Base-by-base conservation (phyloP, 2,329 filamentous ascomycete genomes). In the Chaetothyriales sp. region DNA sequence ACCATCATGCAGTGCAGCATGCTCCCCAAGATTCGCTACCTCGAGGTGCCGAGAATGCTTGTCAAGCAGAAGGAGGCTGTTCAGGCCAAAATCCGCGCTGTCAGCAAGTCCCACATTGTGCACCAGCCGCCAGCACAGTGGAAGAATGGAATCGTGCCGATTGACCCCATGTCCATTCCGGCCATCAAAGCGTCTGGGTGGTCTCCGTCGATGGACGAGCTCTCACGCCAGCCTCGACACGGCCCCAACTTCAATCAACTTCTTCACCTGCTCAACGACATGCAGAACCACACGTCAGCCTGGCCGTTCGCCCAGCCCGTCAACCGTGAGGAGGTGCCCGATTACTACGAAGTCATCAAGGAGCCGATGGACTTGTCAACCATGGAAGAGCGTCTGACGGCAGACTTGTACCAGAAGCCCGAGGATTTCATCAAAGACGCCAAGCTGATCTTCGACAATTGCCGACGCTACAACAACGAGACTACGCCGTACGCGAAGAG, bases 1-100 rank as follows among this genome's bases (percentile, higher is more conserved):
- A 98, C 92, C 0, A 94, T 98, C 56, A 98, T 98, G 92, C 92
- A 98, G 71, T 98, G 92, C 65, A 88, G 85, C 49, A 97, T 98
- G 92, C 77, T 98, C 18, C 90, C 90, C 6, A 86, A 85, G 56
- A 88, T 97, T 51, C 85, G 92, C 48, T 98, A 98, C 68, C 82
- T 98, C 5, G 90, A 98, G 67, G 81, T 83, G 63, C 86, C 88
- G 2, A 84, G 89, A 56, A 94, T 98, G 88, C 77, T 98, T 1
- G 78, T 95, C 47, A 97, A 98, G 72, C 92, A 98, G 67, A 97
- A 95, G 67, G 92, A 95, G 67, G 85, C 84, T 50, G 89, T 97
- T 2, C 84, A 89, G 62, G 89, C 89, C 56, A 98, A 98, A 72
- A 95, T 97, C 58, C 82, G 89, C 48, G 86, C 89, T 9, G 90